These are phyloP conservation scores for Sequoia sempervirens DNA, from an alignment of 75 land plant species.

Conservation along the genomic window DNA sequence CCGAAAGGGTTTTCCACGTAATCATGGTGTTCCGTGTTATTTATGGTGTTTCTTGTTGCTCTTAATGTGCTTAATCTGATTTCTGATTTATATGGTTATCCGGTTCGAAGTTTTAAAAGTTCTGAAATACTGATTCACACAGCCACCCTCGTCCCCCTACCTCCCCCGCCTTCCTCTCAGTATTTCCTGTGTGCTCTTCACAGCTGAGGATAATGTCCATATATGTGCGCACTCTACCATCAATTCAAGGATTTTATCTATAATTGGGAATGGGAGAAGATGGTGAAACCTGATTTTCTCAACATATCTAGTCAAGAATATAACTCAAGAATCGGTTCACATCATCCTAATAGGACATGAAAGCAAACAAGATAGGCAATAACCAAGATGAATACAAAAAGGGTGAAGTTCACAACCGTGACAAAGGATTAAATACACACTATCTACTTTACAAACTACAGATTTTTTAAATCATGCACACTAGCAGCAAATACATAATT, in stretches of 20 bases:
- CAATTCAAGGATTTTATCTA: not conserved
- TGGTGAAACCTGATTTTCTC: not conserved
- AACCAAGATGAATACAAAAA: not conserved
- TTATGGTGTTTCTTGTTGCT: too few relatives aligned
- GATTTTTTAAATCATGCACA: not conserved
- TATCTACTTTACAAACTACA: not conserved
- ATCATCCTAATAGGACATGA: not conserved
- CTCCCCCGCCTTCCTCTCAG: too few relatives aligned
- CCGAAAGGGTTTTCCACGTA: too few relatives aligned
- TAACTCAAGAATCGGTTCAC: not conserved
- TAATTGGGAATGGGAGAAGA: not conserved
- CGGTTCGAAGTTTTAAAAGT: too few relatives aligned
- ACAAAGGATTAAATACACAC: not conserved
- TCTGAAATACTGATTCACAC: too few relatives aligned
- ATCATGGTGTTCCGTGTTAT: too few relatives aligned
- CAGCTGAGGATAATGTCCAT: not conserved
- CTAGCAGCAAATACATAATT: not conserved
- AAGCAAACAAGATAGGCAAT: not conserved
- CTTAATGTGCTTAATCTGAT: too few relatives aligned
- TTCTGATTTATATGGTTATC: too few relatives aligned
- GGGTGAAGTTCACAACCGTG: not conserved
- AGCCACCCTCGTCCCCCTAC: too few relatives aligned
- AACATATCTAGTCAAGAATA: not conserved
- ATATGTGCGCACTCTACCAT: not conserved
- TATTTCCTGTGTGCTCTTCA: too few relatives aligned